Evolutionary conservation across 176 grass and related monocot species (phyloP), one percentile per base, ranked within the genome.

Genomic region (Raddia guianensis): DNA sequence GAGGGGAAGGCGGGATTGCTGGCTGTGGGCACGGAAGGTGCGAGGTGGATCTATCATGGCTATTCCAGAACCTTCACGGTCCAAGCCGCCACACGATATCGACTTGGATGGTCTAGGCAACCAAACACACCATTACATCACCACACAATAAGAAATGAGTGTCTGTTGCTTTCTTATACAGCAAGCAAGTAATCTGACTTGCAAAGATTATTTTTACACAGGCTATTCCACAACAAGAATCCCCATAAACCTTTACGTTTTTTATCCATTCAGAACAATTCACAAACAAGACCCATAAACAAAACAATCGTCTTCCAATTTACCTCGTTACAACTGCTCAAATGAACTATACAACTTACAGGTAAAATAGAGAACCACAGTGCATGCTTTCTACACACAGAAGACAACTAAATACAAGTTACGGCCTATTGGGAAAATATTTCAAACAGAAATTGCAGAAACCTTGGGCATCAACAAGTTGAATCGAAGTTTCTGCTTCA

Each of bases 381-480:
- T 43, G 51, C 55, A 61, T 74, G 20, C 19, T 84, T 80, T 69
- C 75, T 74, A 72, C 68, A 83, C 9, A 78, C 49, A 60, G 61
- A 79, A 47, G 10, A 74, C 35, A 74, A 34, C 56, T 55, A 62
- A 74, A 78, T 78, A 86, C 45, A 73, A 65, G 15, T 56, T 56
- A 34, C 50, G 52, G 33, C 51, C 49, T 85, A 82, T 77, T 44
- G 16, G 18, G 13, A 43, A 65, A 73, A 7, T 10, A n/a, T 73
- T 42, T 90, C 60, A 74, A 48, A 52, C 44, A 82, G 68, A 20
- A 78, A 74, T 52, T 68, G 53, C 45, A 63, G 74, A 86, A 78
- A 68, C 78, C 88, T 83, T 86, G 68, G 67, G 53, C 83, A 78
- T 74, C 83, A 77, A 85, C 70, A 85, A 61, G 67, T 77, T 66